Evolutionary conservation across 768 basidiomycete species (phyloP).

Genomic region (Cystofilobasidium ferigula): DNA sequence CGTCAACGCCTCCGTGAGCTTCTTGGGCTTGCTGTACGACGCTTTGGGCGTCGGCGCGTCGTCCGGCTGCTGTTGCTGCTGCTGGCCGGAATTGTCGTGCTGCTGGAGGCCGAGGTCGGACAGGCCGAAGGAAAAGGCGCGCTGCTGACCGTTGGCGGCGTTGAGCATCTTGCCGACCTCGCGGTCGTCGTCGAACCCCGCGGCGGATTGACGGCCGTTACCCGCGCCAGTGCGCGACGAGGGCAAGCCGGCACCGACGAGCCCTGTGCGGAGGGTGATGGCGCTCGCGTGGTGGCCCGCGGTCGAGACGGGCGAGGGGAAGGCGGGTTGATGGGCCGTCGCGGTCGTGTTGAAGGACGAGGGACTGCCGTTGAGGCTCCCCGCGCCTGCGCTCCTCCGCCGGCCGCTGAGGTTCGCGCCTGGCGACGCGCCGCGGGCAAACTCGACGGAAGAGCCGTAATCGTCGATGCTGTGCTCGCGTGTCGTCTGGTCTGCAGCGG

Average conservation of each 20-base stretch:
- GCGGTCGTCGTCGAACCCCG: constrained; percentile 21
- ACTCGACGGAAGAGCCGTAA: constrained; percentile 20
- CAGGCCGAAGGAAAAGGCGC: constrained; percentile 21
- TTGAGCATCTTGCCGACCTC: constrained; percentile 20
- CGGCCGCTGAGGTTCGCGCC: constrained; percentile 10
- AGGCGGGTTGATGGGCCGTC: neutral
- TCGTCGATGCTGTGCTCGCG: constrained; percentile 7
- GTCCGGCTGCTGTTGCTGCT: too few relatives aligned
- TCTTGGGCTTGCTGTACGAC: neutral
- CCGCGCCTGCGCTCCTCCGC: neutral
- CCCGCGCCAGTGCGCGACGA: constrained; percentile 41
- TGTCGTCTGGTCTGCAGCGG: neutral
- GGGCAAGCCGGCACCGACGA: constrained; percentile 45
- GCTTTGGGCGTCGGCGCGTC: too few relatives aligned
- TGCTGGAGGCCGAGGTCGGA: constrained; percentile 14
- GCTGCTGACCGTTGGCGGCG: neutral
- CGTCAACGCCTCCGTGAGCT: constrained; percentile 26
- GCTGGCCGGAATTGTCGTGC: neutral
- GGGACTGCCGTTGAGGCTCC: neutral
- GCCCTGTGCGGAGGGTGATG: constrained; percentile 71
- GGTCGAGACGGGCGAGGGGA: constrained; percentile 48
- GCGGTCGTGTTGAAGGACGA: constrained; percentile 11
- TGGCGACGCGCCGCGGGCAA: constrained; percentile 8
- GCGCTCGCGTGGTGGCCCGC: constrained; percentile 82
- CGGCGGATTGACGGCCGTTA: constrained; percentile 30